Base-by-base conservation (phyloP, 176 grass and related monocot genomes). In the Triticum aestivum region DNA sequence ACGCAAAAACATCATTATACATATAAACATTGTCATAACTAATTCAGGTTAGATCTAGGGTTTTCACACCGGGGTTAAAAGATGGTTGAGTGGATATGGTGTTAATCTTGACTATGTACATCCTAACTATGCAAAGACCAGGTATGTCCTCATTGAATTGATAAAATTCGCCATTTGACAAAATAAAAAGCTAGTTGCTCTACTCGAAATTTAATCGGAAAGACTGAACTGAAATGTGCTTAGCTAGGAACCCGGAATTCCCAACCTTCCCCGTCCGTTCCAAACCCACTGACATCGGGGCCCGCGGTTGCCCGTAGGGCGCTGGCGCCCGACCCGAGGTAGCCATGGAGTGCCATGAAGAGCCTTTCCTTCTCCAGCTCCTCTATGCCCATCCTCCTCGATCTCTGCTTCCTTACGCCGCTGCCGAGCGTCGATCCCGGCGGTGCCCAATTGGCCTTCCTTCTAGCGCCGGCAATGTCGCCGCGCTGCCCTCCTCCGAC, bases 281-380 rank as follows among this genome's bases (percentile, higher is more conserved):
- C 35, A 5, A 73, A 20, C 15, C 29, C 81, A 69, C 47, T 59
- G 69, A 61, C 69, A 12, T 39, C 14, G 4, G 81, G 62, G 4
- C 49, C 76, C 26, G 75, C 10, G 37, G 47, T 35, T 3, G 69
- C 18, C n/a, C 35, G 63, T 20, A 26, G 12, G 2, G 11, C 34
- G 17, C 76, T 82, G 32, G 49, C n/a, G 6, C 42, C 73, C 0
- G 45, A 17, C 24, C 20, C 70, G 34, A 39, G 75, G 79, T 84
- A 89, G 65, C 83, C 87, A 85, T 93, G 82, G 76, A 96, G 47
- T n/a, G 84, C 82, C 94, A 94, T 89, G 86, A 89, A 88, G 62
- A 90, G 71, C 65, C 69, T 92, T 44, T 99, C 97, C 90, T 85
- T 99, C 79, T 94, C 94, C 52, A 92, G 58, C 73, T 92, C 89